phyloP scores from a whole-genome alignment of 2,329 filamentous ascomycete species.

The Grosmannia penicillata region DNA sequence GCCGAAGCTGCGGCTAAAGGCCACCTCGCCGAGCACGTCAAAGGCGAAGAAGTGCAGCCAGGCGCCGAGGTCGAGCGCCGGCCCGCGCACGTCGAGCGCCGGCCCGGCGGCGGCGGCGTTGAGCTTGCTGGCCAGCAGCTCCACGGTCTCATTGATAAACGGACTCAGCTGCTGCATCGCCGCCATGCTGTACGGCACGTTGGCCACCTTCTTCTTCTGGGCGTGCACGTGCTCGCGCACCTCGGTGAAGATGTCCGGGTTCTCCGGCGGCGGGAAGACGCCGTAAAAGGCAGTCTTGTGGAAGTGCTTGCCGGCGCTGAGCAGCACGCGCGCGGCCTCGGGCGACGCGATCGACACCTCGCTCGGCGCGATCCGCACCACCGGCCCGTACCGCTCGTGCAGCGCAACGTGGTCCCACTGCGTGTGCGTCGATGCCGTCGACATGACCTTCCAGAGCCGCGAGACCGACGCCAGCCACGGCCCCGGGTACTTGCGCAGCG shows the following conservation, averaged over 20 bases:
- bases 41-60: conserved; percentile 31
- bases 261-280: conserved; percentile 40
- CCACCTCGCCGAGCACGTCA: conserved; percentile 36
- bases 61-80: conserved; percentile 28
- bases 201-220: conserved; percentile 37
- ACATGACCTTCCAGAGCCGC: conserved; percentile 27
- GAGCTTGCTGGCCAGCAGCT: conserved; percentile 27
- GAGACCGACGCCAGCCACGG: conserved; percentile 19
- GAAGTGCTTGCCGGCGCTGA: conserved; percentile 35
- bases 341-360: conserved; percentile 32
- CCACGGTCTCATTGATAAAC: conserved; percentile 36
- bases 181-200: conserved; percentile 36
- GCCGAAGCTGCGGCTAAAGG: conserved; percentile 35
- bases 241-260: conserved; percentile 44
- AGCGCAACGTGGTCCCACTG: conserved; percentile 28
- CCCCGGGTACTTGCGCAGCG: conserved; percentile 20
- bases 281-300: conserved; percentile 37
- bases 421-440: conserved; percentile 22
- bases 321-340: conserved; percentile 26
- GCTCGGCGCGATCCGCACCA: conserved; percentile 33
- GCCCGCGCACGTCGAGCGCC: conserved; percentile 7
- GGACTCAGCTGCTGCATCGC: conserved; percentile 35
- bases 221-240: conserved; percentile 38
- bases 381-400: conserved; percentile 28
- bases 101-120: conserved; percentile 18